A percentile compares a stretch with the other conserved stretches of the same genome.
These are phyloP conservation scores for Cladosporium oxysporum DNA, from an alignment of 2,329 filamentous ascomycete genomes.

Conservation along the genomic window DNA sequence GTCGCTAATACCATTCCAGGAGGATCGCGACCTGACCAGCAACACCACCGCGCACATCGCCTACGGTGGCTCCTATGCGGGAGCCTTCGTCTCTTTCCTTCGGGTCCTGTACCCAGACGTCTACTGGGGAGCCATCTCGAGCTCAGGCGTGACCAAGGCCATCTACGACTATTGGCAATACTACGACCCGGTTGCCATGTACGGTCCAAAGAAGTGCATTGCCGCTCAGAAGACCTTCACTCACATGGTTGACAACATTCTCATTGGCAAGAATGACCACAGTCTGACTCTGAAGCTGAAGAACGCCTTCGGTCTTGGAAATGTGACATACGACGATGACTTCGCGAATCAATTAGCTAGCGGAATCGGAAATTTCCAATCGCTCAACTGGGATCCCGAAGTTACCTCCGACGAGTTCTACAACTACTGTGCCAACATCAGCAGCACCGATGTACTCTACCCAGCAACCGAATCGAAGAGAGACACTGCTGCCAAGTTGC, in stretches of 20 bases:
- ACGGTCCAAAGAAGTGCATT: constrained; percentile 64
- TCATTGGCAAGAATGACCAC: constrained; percentile 49
- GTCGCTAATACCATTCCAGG: constrained; percentile 38
- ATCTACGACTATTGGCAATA: constrained; percentile 72
- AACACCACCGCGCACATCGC: constrained; percentile 69
- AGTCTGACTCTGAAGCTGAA: constrained; percentile 52
- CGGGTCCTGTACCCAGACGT: constrained; percentile 75
- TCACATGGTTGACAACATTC: constrained; percentile 60
- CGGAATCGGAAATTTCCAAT: constrained; percentile 56
- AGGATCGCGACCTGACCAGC: constrained; percentile 64
- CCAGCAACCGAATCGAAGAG: constrained; percentile 41
- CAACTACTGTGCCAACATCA: constrained; percentile 59
- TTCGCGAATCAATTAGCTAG: constrained; percentile 52
- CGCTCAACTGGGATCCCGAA: constrained; percentile 61
- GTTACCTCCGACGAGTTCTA: constrained; percentile 52
- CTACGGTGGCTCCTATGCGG: constrained; percentile 84
- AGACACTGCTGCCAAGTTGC: constrained; percentile 46
- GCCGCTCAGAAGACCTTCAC: constrained; percentile 62
- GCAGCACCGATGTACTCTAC: constrained; percentile 47
- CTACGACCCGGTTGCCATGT: constrained; percentile 59
- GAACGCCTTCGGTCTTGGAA: constrained; percentile 52
- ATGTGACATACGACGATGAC: constrained; percentile 54
- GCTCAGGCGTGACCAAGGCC: constrained; percentile 75
- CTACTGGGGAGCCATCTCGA: constrained; percentile 78
- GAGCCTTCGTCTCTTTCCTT: constrained; percentile 74